A percentile compares a stretch with the other conserved stretches of the same genome.
These are phyloP conservation scores for Russula lepida DNA, from an alignment of 768 basidiomycete genomes.

Conservation along the genomic window DNA sequence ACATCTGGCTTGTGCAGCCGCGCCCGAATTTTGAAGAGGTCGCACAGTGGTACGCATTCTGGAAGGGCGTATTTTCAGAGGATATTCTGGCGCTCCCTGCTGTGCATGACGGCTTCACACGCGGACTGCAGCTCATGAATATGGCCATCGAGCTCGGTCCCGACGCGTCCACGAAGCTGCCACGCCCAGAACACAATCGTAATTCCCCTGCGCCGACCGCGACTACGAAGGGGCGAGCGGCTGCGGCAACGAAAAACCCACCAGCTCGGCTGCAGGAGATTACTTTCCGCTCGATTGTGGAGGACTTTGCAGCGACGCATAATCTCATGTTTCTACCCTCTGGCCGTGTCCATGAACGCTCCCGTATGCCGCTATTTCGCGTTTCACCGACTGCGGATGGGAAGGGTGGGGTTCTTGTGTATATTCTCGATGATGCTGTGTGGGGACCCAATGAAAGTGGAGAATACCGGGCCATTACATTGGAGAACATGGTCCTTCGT, in stretches of 20 bases:
- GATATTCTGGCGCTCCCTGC: constrained; percentile 55
- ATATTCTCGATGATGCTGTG: constrained; percentile 88
- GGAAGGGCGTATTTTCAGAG: constrained; percentile 76
- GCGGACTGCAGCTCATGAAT: constrained; percentile 90
- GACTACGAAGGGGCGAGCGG: constrained; percentile 29
- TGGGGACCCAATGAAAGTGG: constrained; percentile 65
- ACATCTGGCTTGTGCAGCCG: constrained; percentile 90
- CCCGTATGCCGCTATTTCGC: constrained; percentile 84
- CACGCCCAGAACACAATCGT: constrained; percentile 58
- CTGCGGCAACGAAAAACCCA: constrained; percentile 26
- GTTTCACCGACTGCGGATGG: constrained; percentile 74
- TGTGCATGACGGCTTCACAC: constrained; percentile 72
- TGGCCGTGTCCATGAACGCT: constrained; percentile 74
- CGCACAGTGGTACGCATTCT: constrained; percentile 85
- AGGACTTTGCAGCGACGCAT: constrained; percentile 77
- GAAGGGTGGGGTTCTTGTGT: constrained; percentile 80
- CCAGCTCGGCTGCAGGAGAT: constrained; percentile 67
- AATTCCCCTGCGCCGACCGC: constrained; percentile 25
- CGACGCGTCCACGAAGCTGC: constrained; percentile 58
- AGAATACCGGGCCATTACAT: constrained; percentile 66
- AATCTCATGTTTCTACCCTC: constrained; percentile 87
- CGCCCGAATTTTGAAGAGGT: constrained; percentile 86
- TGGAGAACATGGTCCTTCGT: constrained; percentile 83
- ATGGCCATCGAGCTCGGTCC: constrained; percentile 82
- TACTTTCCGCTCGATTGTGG: constrained; percentile 88